Evolutionary conservation across 148 eudicot genomes (phyloP).

Genomic region (Persicaria maculosa): DNA sequence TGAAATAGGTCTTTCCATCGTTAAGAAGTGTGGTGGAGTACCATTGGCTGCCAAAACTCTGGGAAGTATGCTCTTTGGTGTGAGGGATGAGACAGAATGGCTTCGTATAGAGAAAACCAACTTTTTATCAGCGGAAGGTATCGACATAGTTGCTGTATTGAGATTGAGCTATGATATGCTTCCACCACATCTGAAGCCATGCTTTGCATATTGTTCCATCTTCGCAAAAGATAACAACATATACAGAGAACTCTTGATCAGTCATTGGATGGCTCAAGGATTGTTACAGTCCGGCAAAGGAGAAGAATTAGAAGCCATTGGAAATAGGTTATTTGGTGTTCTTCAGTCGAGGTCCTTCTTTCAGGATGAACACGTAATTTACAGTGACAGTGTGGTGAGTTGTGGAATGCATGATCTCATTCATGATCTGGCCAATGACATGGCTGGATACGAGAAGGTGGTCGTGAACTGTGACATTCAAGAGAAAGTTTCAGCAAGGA

Average conservation of each 20-base stretch:
- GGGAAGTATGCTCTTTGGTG: neutral
- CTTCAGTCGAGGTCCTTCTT: constrained; percentile 8
- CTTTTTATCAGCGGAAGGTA: neutral
- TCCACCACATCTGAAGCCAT: constrained; percentile 9
- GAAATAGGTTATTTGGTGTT: constrained; percentile 4
- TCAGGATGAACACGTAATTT: constrained; percentile 7
- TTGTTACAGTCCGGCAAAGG: neutral
- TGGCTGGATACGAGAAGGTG: neutral
- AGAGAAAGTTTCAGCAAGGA: neutral
- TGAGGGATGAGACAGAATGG: constrained; percentile 2
- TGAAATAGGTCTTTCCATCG: neutral
- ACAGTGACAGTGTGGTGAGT: constrained; percentile 9
- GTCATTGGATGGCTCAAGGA: constrained; percentile 12
- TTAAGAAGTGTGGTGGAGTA: constrained; percentile 4
- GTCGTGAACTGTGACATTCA: neutral
- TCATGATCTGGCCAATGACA: constrained; percentile 5
- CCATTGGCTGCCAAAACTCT: constrained; percentile 10
- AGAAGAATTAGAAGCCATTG: constrained; percentile 8
- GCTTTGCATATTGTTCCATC: constrained; percentile 7
- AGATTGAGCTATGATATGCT: constrained; percentile 5
- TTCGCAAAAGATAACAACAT: neutral
- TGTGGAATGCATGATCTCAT: constrained; percentile 4
- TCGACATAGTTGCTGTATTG: neutral
- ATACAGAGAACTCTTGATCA: constrained; percentile 9
- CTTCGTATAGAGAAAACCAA: neutral